Base-by-base conservation (phyloP, 345 rosid species). In the Cardamine chenopodiifolia region DNA sequence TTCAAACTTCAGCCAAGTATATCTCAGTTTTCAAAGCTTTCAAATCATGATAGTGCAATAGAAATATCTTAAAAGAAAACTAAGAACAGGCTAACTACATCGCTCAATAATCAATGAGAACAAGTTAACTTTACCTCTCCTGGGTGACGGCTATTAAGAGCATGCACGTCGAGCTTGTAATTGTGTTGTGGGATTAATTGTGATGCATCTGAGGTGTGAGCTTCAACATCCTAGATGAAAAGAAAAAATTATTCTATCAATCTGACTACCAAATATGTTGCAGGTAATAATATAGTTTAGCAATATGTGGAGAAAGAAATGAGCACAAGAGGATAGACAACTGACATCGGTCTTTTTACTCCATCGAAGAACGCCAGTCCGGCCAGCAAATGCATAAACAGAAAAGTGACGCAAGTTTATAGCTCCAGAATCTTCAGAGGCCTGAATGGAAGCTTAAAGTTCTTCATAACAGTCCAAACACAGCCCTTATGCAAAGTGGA, bases 131-230 rank as follows among this genome's bases (percentile, higher is more conserved):
- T 31, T 86, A 95, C 98, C 98, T 92, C 94, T 77, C 96, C 98
- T 34, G 97, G 98, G 31, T 82, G 99, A 76, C 91, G 94, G 64
- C 82, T 89, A 80, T 90, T 92, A 54, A 90, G 50, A 14, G 98
- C 81, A 75, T 92, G 91, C 58, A 79, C 97, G 78, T 92, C 96
- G 37, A 96, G 94, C 84, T 88, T 96, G 92, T 95, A 96, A 80
- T 90, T 92, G 74, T 92, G 99, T 68, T 96, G 99, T 5, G 99
- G 98, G 80, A 90, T 85, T 74, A 96, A 76, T 68, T 88, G 88
- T 11, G 90, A 86, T 44, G 87, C 86, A 83, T 90, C 98, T 70
- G 89, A 73, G 67, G 92, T 65, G 44, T 84, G 83, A 29, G 86
- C 86, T 78, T 89, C 97, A 80, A 86, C 70, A 82, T 96, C 87